Evolutionary conservation across 164 flowering plant genomes (phyloP), one percentile per base, ranked within the genome.

Genomic region (Aristolochia californica): DNA sequence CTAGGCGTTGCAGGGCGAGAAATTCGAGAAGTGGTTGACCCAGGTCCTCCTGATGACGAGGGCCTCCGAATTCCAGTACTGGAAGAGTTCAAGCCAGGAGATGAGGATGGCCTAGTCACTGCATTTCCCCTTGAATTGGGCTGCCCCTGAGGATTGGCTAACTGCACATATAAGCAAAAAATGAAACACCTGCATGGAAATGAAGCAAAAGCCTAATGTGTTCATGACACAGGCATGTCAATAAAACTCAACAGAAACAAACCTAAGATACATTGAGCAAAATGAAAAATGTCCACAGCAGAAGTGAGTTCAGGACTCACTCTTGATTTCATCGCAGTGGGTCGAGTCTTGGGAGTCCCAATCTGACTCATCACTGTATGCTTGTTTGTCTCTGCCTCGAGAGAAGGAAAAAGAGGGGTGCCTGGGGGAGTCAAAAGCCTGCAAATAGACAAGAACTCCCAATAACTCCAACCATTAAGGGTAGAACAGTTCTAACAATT

Each of bases 371-470:
- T 50, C 74, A 72, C 65, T 21, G 65, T 58, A 24, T 79, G 65
- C 68, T 72, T 83, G 55, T 76, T 85, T 22, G 80, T 63, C 55
- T 86, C 93, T 79, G 61, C 75, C 68, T 83, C 88, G 75, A 83
- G 48, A 11, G 96, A 86, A 72, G 89, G 87, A 59, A 84, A 80
- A 43, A 87, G 86, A 47, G 98, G 96, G 23, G 85, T 85, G 10
- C 84, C 84, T 48, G 98, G 94, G 40, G 98, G 98, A 14, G 98
- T 83, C 38, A 93, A 75, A 71, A 91, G 97, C 98, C 97, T 91
- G 82, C 66, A 67, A 78, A 63, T 53, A 67, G 14, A 61, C 26
- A 17, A 49, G 23, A 26, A 4, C 5, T 22, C 27, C 3, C 26
- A 11, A 11, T 21, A 23, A 10, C 22, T 34, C 10, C 40, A 34